Base-by-base conservation (phyloP, 768 basidiomycete genomes). In the Termitomyces heimii region DNA sequence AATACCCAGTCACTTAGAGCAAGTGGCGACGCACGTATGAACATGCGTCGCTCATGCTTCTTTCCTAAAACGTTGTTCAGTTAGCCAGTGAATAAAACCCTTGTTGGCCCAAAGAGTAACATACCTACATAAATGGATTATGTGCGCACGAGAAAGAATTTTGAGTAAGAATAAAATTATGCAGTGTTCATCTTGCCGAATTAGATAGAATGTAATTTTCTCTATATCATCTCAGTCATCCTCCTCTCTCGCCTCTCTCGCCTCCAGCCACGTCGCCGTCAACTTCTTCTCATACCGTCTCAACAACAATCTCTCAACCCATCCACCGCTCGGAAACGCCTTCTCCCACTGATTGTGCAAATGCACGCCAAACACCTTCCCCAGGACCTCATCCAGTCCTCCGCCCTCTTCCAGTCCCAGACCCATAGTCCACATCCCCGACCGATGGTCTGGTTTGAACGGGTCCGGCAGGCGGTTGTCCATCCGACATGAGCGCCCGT, bases 281-380 rank as follows among this genome's bases (percentile, higher is more conserved):
- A 60, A 40, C 61, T 68, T 72, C 54, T 57, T 60, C 54, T 89
- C 84, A 61, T 89, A 89, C 66, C 76, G 75, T 61, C 71, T 74
- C 68, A 95, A 69, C 61, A 98, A 70, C 62, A 97, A 64, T 64
- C 89, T 76, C 56, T 91, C 84, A 5, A 99, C 85, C 95, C 95
- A 98, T 0, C 96, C 96, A 2, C 75, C 82, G 18, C 69, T 67
- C 0, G 96, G 94, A 67, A 89, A 98, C 50, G 72, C 71, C 75
- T 94, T 97, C 53, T 88, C 82, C 95, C 96, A 98, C 70, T 94
- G 94, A 71, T 98, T 97, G 70, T 98, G 96, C 64, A 98, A 67
- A 72, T 98, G 96, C 35, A 98, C 81, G 0, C 86, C 82, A 73
- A 96, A 99, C 13, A 96, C 80, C 58, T 89, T 85, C 16, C 75